Base-by-base conservation (phyloP, 2,329 filamentous ascomycete species). In the Fonsecaea monophora region DNA sequence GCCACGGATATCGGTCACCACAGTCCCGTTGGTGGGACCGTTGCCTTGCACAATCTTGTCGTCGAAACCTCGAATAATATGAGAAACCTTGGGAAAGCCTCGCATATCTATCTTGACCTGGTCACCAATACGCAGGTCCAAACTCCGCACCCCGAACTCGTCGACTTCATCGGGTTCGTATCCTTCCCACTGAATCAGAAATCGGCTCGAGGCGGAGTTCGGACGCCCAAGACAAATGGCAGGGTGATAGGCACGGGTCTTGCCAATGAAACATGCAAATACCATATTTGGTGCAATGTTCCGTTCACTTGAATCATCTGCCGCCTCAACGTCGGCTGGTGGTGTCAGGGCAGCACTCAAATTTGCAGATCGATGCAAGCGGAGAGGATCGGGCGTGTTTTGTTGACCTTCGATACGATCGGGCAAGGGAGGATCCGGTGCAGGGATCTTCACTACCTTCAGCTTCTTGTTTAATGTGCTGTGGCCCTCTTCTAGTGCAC, bases 261-360 rank as follows among this genome's bases (percentile, higher is more conserved):
- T 79, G 21, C 84, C 83, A 69, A 82, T 86, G 82, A 87, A 89
- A 34, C 81, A 79, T 7, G 87, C 86, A 68, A 89, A 81, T 0
- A 89, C 82, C 67, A 87, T 82, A 62, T 85, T 84, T 4, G 82
- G 82, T 12, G 80, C 78, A 30, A 82, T 70, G 9, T 78, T 42
- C 32, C 18, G 8, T 10, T 66, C 62, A n/a, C 35, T 38, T 2
- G 45, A 30, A 6, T 18, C 32, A n/a, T 45, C 54, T 35, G 18
- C 55, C 9, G 34, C 38, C 9, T 21, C 18, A n/a, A 25, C 4
- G 32, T 18, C 21, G 4, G 50, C 32, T 48, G 37, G 45, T 53
- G 32, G 34, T 63, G 63, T 15, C 18, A 7, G 1, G 18, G 30
- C 8, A 13, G 53, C 4, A 55, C 9, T 21, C 6, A 55, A 55